Conservation (phyloP, 495 filamentous ascomycete genomes). For the Aspergillus funiculosus region DNA sequence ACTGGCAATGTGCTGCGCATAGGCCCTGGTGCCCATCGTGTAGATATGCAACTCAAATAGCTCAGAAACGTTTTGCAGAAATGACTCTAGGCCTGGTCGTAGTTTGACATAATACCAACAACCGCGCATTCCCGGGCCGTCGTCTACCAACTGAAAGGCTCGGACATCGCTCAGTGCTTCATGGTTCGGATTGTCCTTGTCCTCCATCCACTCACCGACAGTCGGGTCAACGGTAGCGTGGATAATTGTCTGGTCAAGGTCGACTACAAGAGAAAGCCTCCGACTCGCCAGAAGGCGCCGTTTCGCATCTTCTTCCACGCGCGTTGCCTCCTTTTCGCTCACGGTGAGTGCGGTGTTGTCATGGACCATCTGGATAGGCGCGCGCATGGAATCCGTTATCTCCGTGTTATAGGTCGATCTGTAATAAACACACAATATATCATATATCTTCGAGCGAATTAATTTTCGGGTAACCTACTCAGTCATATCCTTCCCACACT, state of each 20-base stretch:
- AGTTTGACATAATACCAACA: constrained; percentile 98
- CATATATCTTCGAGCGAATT: neutral
- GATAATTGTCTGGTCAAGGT: constrained; percentile 97
- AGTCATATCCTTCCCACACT: constrained; percentile 98
- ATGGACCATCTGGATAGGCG: constrained; percentile 88
- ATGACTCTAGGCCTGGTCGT: constrained; percentile 82
- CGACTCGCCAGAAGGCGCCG: constrained; percentile 67
- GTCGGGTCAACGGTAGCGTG: constrained; percentile 97
- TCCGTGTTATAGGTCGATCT: constrained; percentile 57
- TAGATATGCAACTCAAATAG: constrained; percentile 96
- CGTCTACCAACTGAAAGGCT: constrained; percentile 79
- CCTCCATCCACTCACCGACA: constrained; percentile 87
- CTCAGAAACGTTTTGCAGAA: constrained; percentile 70
- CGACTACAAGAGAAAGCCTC: constrained; percentile 90
- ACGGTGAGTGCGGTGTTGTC: constrained; percentile 76
- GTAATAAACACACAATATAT: neutral
- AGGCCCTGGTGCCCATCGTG: constrained; percentile 96
- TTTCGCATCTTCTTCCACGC: constrained; percentile 80
- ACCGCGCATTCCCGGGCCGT: constrained; percentile 65
- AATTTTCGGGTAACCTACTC: constrained; percentile 42
- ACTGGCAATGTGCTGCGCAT: constrained; percentile 83
- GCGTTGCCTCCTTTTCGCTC: constrained; percentile 66
- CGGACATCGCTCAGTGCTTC: constrained; percentile 82
- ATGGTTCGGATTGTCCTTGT: constrained; percentile 84
- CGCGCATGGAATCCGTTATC: constrained; percentile 61